Conservation (phyloP, 108 stramenopile species). For the Pseudonitzschia multiseries region DNA sequence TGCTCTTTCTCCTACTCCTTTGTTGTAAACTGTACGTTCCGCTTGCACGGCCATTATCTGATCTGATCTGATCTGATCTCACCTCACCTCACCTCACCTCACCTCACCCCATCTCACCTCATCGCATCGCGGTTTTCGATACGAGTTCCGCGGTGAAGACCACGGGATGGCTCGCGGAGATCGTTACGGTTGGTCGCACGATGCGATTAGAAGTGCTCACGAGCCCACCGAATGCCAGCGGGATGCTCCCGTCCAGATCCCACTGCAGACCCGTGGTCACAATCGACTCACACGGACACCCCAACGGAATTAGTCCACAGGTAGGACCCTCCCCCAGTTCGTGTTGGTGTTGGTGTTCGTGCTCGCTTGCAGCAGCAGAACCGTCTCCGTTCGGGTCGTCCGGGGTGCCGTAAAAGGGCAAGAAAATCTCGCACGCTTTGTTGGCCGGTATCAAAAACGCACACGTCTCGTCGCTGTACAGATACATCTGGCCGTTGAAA, state of each 20-base stretch:
- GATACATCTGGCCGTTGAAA: conserved; percentile 44
- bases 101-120: too few relatives aligned
- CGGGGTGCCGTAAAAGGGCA: conserved; percentile 40
- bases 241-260: conserved; percentile 69
- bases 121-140: background rate
- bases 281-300: conserved; percentile 55
- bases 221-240: conserved; percentile 75
- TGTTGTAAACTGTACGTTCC: too few relatives aligned
- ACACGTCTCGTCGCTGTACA: conserved; percentile 75
- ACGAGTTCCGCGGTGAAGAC: conserved; percentile 71
- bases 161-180: conserved; percentile 54
- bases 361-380: too few relatives aligned
- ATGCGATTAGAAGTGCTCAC: conserved; percentile 80
- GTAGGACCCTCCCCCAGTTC: conserved; percentile 71
- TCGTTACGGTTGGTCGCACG: conserved; percentile 46
- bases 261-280: conserved; percentile 72
- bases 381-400: background rate
- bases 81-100: too few relatives aligned
- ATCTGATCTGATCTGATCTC: too few relatives aligned
- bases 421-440: conserved; percentile 39
- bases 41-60: too few relatives aligned
- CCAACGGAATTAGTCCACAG: conserved; percentile 79
- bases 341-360: too few relatives aligned
- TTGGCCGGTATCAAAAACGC: conserved; percentile 60
- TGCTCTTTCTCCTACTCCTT: too few relatives aligned